Percentiles rank a stretch among this genome's conserved stretches.
phyloP scores from a whole-genome alignment of 139 green algal genomes.

The Chlorella sp. region DNA sequence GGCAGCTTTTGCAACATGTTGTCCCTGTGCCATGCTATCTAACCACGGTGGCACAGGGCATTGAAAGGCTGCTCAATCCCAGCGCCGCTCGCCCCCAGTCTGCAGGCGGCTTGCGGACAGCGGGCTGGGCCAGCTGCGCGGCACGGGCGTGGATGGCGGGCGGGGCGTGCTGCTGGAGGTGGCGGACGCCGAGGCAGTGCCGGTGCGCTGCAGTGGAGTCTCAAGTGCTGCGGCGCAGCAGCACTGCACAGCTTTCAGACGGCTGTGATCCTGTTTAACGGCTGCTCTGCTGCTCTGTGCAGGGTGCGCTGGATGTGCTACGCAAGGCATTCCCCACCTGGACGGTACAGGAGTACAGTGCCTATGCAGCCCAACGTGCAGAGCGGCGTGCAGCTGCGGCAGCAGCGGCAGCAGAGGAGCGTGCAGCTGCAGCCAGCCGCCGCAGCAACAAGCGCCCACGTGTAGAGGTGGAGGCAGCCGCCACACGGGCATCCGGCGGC shows the following conservation, averaged over 20 bases:
- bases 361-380: not conserved
- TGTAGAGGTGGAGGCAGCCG: not conserved
- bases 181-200: slow-evolving; percentile 7
- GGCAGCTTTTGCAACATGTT: no score
- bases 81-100: not conserved
- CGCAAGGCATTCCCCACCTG: not conserved
- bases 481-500: not conserved
- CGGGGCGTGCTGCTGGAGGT: slow-evolving; percentile 16
- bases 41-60: not conserved
- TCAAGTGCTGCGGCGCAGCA: not conserved
- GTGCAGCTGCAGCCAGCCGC: not conserved
- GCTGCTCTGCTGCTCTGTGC: not conserved
- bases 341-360: not conserved
- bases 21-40: no score
- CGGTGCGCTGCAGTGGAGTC: not conserved
- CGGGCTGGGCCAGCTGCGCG: slow-evolving; percentile 25
- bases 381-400: not conserved
- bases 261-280: not conserved
- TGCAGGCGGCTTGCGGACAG: slow-evolving; percentile 7
- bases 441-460: slow-evolving; percentile 9
- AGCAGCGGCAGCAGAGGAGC: not conserved
- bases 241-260: not conserved
- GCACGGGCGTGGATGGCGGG: slow-evolving; percentile 6
- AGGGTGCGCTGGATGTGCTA: slow-evolving; percentile 18
- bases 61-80: not conserved